A percentile compares a stretch with the other conserved stretches of the same genome.
Conservation (phyloP, 2,329 filamentous ascomycete species). For the Fusarium sp. region DNA sequence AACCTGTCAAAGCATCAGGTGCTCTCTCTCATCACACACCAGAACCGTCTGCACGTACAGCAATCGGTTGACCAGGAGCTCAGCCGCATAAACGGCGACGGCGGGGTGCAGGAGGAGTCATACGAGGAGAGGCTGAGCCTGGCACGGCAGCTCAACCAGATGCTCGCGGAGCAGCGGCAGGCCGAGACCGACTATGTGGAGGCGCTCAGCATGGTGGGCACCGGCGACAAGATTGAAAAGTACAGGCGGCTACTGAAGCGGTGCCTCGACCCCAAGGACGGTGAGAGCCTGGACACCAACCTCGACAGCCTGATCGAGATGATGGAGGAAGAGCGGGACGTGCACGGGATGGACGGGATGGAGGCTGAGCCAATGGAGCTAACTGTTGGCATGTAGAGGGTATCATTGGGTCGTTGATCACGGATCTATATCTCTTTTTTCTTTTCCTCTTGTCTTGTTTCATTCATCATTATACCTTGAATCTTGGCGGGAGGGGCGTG, state of each 20-base stretch:
- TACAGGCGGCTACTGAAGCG: conserved; percentile 77
- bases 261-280: conserved; percentile 75
- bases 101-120: conserved; percentile 55
- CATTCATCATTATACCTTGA: conserved; percentile 35
- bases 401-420: conserved; percentile 17
- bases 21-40: conserved; percentile 62
- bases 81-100: conserved; percentile 63
- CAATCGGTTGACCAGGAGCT: conserved; percentile 65
- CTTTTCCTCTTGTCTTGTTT: conserved; percentile 8
- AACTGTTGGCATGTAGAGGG: conserved; percentile 39
- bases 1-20: conserved; percentile 62
- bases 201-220: conserved; percentile 75
- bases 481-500: conserved; percentile 15
- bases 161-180: conserved; percentile 70
- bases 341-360: conserved; percentile 52
- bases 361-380: conserved; percentile 49
- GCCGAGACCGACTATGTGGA: conserved; percentile 77
- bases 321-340: conserved; percentile 72
- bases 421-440: not conserved
- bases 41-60: conserved; percentile 65
- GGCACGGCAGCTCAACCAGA: conserved; percentile 66
- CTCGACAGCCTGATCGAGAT: conserved; percentile 71
- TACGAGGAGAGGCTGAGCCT: conserved; percentile 69
- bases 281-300: conserved; percentile 75
- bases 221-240: conserved; percentile 78